Base-by-base conservation (phyloP, 768 basidiomycete genomes). In the Asterophora parasitica region DNA sequence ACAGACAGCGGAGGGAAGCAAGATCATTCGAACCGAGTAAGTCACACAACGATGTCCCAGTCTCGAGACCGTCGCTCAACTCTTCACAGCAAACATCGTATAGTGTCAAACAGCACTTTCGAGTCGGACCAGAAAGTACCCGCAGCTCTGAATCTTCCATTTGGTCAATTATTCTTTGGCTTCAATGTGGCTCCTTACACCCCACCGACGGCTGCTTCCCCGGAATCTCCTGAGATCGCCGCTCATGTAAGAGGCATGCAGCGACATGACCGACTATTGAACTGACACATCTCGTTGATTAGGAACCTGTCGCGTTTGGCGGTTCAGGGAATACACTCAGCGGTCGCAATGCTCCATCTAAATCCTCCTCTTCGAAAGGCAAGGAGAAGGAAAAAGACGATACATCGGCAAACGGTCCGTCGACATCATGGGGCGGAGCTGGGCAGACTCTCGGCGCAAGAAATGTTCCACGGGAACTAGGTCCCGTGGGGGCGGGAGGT, bases 81-180 rank as follows among this genome's bases (percentile, higher is more conserved):
- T 46, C 33, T 16, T 48, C 19, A 10, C 58, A 97, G 95, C 58
- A 81, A 89, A 66, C 83, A 83, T 31, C 83, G 78, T 26, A 81
- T 97, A 42, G 81, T 97, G 23, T 91, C 92, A 1, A 92, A 87
- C 52, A 83, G 80, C 38, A 79, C 79, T 11, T 68, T 92, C 11
- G 88, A 89, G 49, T 72, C 79, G 13, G 84, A 85, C 15, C 75
- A 70, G 40, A 85, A 88, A 58, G 92, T 88, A 7, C 95, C 96
- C 4, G 93, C 91, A 0, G 85, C 92, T 7, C 73, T 99, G 34
- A 87, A 86, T 54, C 73, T 99, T 8, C 93, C 96, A 0, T 85
- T 88, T 54, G 96, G 96, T 10, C 87, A 96, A 55, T 74, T 99
- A 15, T 99, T 99, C 74, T 98, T 99, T 60, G 96, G 96, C 8